Evolutionary conservation across 1,284 basidiomycete genomes (phyloP), one percentile per base, ranked within the genome.

Genomic region (Puccinia coronata): DNA sequence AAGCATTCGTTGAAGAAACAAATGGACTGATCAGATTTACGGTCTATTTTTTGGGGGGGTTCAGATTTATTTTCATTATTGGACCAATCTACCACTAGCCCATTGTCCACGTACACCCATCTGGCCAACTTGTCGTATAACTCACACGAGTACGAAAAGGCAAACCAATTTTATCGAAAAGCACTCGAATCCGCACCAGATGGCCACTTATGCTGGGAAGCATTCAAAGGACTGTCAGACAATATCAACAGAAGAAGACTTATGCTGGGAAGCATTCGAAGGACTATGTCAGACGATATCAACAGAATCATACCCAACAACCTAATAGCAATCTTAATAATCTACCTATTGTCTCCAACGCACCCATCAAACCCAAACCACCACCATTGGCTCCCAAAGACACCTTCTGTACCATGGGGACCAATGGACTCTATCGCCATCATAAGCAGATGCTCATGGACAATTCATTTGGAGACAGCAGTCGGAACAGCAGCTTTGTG

Each of bases 181-280:
- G 79, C 79, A 39, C 49, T 81, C 20, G 59, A 65, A 25, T 28
- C 79, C 20, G 28, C 51, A n/a, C 70, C 79, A 12, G 70, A 81
- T 81, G 79, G 79, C 31, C 79, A 81, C 74, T 47, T 81, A 12
- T 81, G 79, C 31, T 81, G 79, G 79, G n/a, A n/a, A n/a, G n/a
- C n/a, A n/a, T n/a, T n/a, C n/a, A n/a, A n/a, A n/a, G n/a, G n/a
- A n/a, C n/a, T n/a, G n/a, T n/a, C n/a, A n/a, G n/a, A n/a, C n/a
- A n/a, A n/a, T n/a, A n/a, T n/a, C n/a, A n/a, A n/a, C n/a, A n/a
- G n/a, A n/a, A n/a, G n/a, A n/a, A n/a, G n/a, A n/a, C n/a, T n/a
- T n/a, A n/a, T n/a, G n/a, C n/a, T n/a, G n/a, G n/a, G 79, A 81
- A 74, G 70, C 71, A 23, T 81, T 81, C 41, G 70, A 81, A 74